A percentile compares a stretch with the other conserved stretches of the same genome.
Conservation (phyloP, 2,329 filamentous ascomycete species). For the Cercospora canescens region DNA sequence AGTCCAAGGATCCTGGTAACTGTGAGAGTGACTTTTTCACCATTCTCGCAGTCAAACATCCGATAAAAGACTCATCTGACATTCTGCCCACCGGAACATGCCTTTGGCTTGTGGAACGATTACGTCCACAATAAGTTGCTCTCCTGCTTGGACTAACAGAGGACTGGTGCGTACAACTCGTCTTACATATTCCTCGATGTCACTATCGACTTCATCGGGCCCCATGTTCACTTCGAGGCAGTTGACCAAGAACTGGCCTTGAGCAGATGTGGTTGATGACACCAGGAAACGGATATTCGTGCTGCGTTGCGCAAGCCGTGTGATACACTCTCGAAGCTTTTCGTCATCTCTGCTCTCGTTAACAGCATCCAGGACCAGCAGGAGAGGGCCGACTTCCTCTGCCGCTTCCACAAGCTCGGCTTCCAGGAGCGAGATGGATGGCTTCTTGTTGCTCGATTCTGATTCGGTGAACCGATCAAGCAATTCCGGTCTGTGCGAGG, state of each 20-base stretch:
- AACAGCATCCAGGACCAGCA: background rate
- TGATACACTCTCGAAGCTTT: background rate
- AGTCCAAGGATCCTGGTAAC: background rate
- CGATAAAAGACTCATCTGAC: background rate
- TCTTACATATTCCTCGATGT: background rate
- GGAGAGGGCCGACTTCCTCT: background rate
- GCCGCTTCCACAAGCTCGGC: background rate
- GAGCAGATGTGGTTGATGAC: background rate
- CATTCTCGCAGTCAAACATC: background rate
- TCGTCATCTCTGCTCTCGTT: background rate
- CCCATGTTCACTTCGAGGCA: background rate
- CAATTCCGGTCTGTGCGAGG: background rate
- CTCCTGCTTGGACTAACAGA: background rate
- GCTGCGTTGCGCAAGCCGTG: background rate
- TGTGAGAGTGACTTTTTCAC: background rate
- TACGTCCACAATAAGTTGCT: background rate
- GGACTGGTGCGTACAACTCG: background rate
- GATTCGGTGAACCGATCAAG: background rate
- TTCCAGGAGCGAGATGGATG: background rate
- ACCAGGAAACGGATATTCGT: background rate
- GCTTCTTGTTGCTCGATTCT: background rate
- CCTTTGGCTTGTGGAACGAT: background rate
- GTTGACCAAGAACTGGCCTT: accelerated
- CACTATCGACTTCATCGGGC: background rate
- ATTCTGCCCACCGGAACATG: background rate